Evolutionary conservation across 768 basidiomycete genomes (phyloP), one percentile per base, ranked within the genome.

Genomic region (Rhizopogon rudus): DNA sequence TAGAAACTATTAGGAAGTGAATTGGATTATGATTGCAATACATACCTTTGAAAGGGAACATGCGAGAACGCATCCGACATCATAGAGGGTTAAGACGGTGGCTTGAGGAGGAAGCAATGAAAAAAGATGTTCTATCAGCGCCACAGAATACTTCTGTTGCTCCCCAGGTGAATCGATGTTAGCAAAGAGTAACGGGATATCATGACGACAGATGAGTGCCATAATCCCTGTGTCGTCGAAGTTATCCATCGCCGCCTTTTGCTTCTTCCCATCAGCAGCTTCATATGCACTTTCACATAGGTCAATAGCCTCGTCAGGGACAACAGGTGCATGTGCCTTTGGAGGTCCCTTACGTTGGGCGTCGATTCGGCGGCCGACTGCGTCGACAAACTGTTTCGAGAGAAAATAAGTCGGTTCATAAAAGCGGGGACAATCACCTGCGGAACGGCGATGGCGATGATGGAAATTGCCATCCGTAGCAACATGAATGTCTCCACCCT

Each of bases 101-200:
- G 68, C 62, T 0, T 57, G 0, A 0, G 54, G n/a, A 0, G 75
- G 77, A 1, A 77, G 49, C 0, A 66, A 48, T 0, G 50, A 52
- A 44, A 65, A 68, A 1, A 76, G 56, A 29, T 68, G 58, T 29
- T 69, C 54, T 3, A 77, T 56, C 0, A 76, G 60, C 0, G 73
- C 61, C 4, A 77, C 60, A 28, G 67, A 63, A 57, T 71, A 77
- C 20, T 74, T 67, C 52, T 76, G 71, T 54, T 74, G 60, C 51
- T 76, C 70, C 5, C 74, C 72, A n/a, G 72, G 64, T 1, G 72
- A 63, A 54, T 72, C 67, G 14, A 78, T 75, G 51, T 79, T 75
- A 16, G 71, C 67, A 1, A 75, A 54, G 28, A 71, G 70, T 0
- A 76, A 52, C 0, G 69, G 67, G 6, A 73, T 68, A 42, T 74